Percentiles rank a stretch among this genome's conserved stretches.
Evolutionary conservation across 2,329 filamentous ascomycete species (phyloP).

Genomic region (Aureobasidium sp.): DNA sequence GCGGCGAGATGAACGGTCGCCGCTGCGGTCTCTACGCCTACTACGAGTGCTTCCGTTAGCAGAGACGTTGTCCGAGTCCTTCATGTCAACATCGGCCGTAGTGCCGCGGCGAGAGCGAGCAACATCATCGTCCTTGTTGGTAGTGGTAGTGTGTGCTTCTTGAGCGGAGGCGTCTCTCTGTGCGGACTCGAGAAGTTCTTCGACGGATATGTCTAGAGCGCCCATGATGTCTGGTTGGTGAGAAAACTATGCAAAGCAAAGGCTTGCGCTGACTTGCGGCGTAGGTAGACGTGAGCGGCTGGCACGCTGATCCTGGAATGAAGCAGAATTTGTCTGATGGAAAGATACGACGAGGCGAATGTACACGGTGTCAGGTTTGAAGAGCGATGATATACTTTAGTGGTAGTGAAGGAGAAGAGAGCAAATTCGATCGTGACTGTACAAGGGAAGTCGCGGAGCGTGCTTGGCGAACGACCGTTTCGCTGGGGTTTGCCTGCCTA

Average conservation of each 20-base stretch:
- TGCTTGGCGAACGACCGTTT: not conserved
- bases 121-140: constrained; percentile 31
- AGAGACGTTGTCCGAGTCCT: constrained; percentile 29
- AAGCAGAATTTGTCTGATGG: not conserved
- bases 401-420: not conserved
- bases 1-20: constrained; percentile 18
- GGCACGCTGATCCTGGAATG: not conserved
- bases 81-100: constrained; percentile 8
- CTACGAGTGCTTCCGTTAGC: constrained; percentile 32
- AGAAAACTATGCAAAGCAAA: not conserved
- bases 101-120: not conserved
- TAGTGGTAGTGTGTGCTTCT: constrained; percentile 54
- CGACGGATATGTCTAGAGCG: constrained; percentile 46
- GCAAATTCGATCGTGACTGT: not conserved
- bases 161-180: constrained; percentile 17
- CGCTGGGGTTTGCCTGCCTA: not conserved
- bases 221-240: constrained; percentile 17
- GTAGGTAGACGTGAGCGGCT: not conserved
- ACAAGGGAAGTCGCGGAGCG: not conserved
- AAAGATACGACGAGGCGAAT: not conserved
- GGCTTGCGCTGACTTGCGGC: constrained; percentile 8
- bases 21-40: constrained; percentile 23
- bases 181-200: constrained; percentile 75
- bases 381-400: not conserved
- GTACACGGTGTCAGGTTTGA: not conserved